These are phyloP conservation scores for Testicularia cyperi DNA, from an alignment of 1,284 basidiomycete species.

Conservation along the genomic window DNA sequence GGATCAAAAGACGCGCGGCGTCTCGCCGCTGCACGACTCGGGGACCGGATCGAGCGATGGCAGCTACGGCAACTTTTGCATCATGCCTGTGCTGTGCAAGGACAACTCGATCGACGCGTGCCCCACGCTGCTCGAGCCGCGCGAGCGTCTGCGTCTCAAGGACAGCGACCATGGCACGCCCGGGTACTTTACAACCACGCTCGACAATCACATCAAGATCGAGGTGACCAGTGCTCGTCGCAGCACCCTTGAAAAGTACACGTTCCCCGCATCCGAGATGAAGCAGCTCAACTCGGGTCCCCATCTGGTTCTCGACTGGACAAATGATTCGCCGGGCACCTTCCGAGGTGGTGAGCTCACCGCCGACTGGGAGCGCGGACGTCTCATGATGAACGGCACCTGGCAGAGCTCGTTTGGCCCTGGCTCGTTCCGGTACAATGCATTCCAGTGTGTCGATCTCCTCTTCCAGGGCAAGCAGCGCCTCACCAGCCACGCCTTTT, in stretches of 20 bases:
- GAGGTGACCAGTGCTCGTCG: conserved; percentile 44
- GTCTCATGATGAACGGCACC: conserved; percentile 43
- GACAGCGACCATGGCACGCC: conserved; percentile 37
- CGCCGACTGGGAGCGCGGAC: conserved; percentile 28
- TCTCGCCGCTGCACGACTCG: conserved; percentile 46
- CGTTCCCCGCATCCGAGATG: conserved; percentile 31
- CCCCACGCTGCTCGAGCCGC: conserved; percentile 42
- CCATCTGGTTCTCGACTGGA: conserved; percentile 48
- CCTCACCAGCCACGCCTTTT: conserved; percentile 40
- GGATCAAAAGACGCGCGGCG: conserved; percentile 39
- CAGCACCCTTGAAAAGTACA: conserved; percentile 47
- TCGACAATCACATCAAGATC: conserved; percentile 48
- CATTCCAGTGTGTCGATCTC: conserved; percentile 45
- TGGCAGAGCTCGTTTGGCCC: conserved; percentile 43
- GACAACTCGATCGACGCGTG: conserved; percentile 36
- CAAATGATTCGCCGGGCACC: conserved; percentile 49
- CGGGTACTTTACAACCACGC: conserved; percentile 48
- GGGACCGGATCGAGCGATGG: conserved; percentile 50
- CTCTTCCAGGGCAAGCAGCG: conserved; percentile 35
- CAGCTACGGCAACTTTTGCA: conserved; percentile 48
- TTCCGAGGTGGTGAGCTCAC: conserved; percentile 38
- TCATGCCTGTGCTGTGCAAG: conserved; percentile 47
- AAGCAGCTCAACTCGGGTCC: conserved; percentile 17
- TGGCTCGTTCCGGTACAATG: conserved; percentile 29
- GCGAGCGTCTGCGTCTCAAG: conserved; percentile 27